phyloP scores from a whole-genome alignment of 2,329 filamentous ascomycete species.

The Phaeomoniella chlamydospora region DNA sequence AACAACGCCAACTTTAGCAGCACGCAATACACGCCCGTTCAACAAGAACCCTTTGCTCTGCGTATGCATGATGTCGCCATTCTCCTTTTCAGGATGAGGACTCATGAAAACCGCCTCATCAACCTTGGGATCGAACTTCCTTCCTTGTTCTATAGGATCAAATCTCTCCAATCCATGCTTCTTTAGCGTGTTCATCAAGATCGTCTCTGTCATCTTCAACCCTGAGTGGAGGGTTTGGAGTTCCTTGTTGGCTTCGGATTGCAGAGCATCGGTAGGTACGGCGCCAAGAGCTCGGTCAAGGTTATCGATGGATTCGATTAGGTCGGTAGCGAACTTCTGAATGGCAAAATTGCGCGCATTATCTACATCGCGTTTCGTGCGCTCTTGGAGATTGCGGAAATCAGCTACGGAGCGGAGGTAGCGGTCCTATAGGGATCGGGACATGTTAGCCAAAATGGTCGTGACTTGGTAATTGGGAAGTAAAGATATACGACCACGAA shows the following conservation, averaged over 20 bases:
- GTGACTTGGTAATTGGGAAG: conserved; percentile 1
- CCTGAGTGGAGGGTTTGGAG: conserved; percentile 72
- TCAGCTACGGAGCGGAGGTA: conserved; percentile 89
- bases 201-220: conserved; percentile 85
- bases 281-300: conserved; percentile 79
- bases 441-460: background rate
- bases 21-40: conserved; percentile 77
- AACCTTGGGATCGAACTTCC: conserved; percentile 91
- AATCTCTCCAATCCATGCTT: conserved; percentile 91
- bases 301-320: conserved; percentile 93
- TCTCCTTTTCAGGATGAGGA: conserved; percentile 72
- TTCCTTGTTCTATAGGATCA: conserved; percentile 53
- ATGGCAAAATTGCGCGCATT: conserved; percentile 83
- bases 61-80: conserved; percentile 78
- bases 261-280: conserved; percentile 62
- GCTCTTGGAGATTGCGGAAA: conserved; percentile 94
- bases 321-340: conserved; percentile 83
- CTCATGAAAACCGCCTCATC: conserved; percentile 96
- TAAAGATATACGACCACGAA: conserved; percentile 2
- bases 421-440: conserved; percentile 54
- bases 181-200: conserved; percentile 74
- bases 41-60: conserved; percentile 94
- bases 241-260: conserved; percentile 49
- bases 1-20: conserved; percentile 91
- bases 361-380: conserved; percentile 81